A percentile compares a stretch with the other conserved stretches of the same genome.
Conservation (phyloP, 2,329 filamentous ascomycete species). For the Chalaropsis thielavioides region DNA sequence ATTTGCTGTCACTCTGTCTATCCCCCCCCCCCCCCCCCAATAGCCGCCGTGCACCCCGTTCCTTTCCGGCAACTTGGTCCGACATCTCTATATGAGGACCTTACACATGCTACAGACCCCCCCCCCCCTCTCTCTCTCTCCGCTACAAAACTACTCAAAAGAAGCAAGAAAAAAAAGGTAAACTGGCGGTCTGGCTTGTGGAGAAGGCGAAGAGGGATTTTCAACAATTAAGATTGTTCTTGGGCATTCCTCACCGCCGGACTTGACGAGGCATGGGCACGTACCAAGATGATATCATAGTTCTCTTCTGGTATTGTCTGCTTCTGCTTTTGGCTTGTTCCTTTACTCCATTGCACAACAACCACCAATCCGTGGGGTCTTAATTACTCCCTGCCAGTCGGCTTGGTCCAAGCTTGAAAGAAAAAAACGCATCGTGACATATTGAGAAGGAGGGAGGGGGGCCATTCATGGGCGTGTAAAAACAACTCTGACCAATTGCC, state of each 20-base stretch:
- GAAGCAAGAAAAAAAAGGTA: not conserved
- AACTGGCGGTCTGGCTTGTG: not conserved
- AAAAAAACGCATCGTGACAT: not conserved
- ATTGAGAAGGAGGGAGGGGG: not conserved
- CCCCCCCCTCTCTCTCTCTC: not conserved
- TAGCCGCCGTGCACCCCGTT: not conserved
- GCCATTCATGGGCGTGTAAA: not conserved
- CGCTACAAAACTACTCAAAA: not conserved
- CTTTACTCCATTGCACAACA: not conserved
- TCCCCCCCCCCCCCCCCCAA: not conserved
- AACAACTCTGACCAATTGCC: not conserved
- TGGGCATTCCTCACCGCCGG: slow-evolving; percentile 2
- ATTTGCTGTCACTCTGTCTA: not conserved
- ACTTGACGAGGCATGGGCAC: slow-evolving; percentile 1
- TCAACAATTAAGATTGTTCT: not conserved
- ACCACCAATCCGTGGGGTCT: not conserved
- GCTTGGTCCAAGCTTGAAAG: not conserved
- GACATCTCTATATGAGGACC: not conserved
- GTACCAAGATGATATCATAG: slow-evolving; percentile 3
- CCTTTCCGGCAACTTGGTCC: not conserved
- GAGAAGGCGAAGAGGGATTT: not conserved
- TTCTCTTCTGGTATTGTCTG: not conserved
- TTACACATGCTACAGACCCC: not conserved
- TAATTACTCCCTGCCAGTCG: not conserved
- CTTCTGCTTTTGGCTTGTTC: not conserved